Conservation (phyloP, 345 rosid genomes). For the Citrus maxima region DNA sequence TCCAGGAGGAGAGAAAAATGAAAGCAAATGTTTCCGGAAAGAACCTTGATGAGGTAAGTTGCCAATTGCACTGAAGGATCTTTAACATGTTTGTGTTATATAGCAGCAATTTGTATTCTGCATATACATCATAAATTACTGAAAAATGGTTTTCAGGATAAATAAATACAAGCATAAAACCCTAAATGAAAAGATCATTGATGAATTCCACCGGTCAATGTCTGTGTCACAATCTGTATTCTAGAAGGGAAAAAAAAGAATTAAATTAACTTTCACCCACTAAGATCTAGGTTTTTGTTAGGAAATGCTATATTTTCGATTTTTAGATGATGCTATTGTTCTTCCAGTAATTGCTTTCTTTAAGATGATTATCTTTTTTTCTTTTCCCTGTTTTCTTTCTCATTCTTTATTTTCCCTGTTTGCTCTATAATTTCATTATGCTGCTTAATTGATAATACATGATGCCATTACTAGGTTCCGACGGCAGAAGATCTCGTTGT, state of each 20-base stretch:
- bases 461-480: slow-evolving; percentile 37
- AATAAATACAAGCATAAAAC: not conserved
- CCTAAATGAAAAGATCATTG: not conserved
- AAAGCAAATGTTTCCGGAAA: slow-evolving; percentile 40
- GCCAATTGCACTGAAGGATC: not conserved
- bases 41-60: slow-evolving; percentile 49
- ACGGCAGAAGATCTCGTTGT: slow-evolving; percentile 46
- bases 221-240: no score
- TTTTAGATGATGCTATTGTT: not conserved
- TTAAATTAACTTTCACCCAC: not conserved
- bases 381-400: slow-evolving; percentile 10
- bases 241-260: not conserved
- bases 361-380: not conserved
- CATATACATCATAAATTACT: not conserved
- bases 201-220: not conserved
- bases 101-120: not conserved
- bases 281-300: not conserved
- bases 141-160: not conserved
- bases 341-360: not conserved
- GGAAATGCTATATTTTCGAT: not conserved
- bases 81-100: not conserved
- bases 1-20: slow-evolving; percentile 42
- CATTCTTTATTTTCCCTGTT: not conserved
- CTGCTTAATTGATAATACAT: slow-evolving; percentile 3
- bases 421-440: not conserved